Conservation (phyloP, 2,329 filamentous ascomycete species). For the Fusarium buxicola region DNA sequence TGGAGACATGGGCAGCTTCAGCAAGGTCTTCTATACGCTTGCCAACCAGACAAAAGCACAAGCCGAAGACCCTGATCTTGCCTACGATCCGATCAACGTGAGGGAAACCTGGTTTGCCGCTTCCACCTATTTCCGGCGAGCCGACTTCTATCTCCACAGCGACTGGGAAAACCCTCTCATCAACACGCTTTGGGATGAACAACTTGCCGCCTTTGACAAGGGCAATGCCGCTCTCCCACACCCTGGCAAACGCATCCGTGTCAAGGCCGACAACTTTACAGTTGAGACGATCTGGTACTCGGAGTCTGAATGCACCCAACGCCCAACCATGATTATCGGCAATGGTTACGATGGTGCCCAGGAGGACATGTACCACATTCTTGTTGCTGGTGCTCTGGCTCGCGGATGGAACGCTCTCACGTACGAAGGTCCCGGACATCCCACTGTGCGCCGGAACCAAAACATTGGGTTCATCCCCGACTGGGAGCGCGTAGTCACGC, state of each 20-base stretch:
- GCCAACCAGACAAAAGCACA: constrained; percentile 39
- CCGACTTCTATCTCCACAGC: constrained; percentile 56
- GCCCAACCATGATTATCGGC: constrained; percentile 56
- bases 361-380: constrained; percentile 56
- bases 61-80: constrained; percentile 32
- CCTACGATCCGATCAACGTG: constrained; percentile 43
- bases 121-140: constrained; percentile 55
- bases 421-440: constrained; percentile 61
- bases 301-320: constrained; percentile 30
- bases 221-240: constrained; percentile 51
- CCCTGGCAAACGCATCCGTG: constrained; percentile 50
- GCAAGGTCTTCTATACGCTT: constrained; percentile 36
- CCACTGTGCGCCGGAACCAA: constrained; percentile 54
- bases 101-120: constrained; percentile 50
- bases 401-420: constrained; percentile 58
- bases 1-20: constrained; percentile 43
- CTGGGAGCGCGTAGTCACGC: constrained; percentile 56
- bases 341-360: constrained; percentile 58
- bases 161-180: constrained; percentile 57
- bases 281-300: constrained; percentile 53
- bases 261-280: constrained; percentile 48
- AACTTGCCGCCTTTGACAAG: constrained; percentile 52
- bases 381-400: constrained; percentile 50
- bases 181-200: constrained; percentile 51
- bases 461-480: constrained; percentile 57